Evolutionary conservation across 106 monocot genomes (phyloP).

Genomic region (Phalaenopsis equestris): DNA sequence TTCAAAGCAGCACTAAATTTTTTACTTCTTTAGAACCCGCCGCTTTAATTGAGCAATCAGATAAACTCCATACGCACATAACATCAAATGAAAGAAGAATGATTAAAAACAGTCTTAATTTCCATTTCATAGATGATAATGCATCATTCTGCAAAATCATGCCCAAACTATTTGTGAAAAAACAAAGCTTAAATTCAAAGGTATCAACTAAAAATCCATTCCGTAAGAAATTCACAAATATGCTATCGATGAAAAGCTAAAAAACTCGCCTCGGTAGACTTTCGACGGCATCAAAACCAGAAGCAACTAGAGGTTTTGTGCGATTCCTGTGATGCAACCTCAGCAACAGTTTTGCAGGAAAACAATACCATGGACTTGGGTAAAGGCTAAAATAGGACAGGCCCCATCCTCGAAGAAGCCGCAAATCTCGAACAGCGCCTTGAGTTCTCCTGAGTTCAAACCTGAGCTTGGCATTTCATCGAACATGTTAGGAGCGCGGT

Average conservation of each 20-base stretch:
- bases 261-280: background rate
- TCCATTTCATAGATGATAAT: background rate
- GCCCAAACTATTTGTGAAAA: background rate
- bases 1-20: background rate
- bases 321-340: background rate
- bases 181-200: background rate
- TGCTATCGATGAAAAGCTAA: too few relatives aligned
- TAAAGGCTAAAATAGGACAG: background rate
- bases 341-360: background rate
- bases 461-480: slow-evolving; percentile 1
- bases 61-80: background rate
- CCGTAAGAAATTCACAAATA: background rate
- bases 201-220: background rate
- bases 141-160: background rate
- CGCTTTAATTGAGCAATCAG: background rate
- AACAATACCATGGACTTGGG: background rate
- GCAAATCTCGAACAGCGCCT: background rate
- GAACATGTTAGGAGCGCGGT: background rate
- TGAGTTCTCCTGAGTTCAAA: background rate
- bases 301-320: background rate
- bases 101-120: background rate
- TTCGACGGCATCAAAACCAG: background rate
- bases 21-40: too few relatives aligned
- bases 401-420: background rate
- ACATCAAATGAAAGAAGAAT: background rate